Conservation (phyloP, 352 stramenopile genomes). For the Globisporangium cylindrosporum region DNA sequence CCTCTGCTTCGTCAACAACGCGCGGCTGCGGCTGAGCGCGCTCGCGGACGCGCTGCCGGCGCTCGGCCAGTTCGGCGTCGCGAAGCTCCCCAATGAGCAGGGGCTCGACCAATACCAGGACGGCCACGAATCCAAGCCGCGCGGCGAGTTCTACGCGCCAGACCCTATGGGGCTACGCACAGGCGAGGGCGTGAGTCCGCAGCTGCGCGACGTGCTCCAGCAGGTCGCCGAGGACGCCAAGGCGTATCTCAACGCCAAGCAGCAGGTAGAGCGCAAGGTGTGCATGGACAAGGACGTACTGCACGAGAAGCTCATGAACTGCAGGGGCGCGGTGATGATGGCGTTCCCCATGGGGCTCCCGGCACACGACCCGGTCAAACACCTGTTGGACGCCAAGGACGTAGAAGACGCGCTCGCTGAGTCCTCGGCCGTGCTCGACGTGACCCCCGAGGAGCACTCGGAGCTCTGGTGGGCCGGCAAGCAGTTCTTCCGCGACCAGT, state of each 20-base stretch:
- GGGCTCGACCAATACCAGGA: constrained; percentile 88
- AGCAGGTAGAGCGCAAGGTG: constrained; percentile 67
- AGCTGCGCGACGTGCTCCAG: constrained; percentile 76
- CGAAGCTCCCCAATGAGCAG: constrained; percentile 82
- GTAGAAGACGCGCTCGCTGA: constrained; percentile 58
- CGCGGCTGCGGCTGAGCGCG: constrained; percentile 60
- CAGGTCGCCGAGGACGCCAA: constrained; percentile 78
- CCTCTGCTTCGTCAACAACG: constrained; percentile 84
- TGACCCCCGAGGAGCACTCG: constrained; percentile 81
- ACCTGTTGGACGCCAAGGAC: constrained; percentile 76
- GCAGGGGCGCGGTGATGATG: constrained; percentile 90
- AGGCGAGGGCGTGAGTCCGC: constrained; percentile 82
- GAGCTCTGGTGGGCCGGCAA: constrained; percentile 96
- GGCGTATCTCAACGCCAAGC: constrained; percentile 61
- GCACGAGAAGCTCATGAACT: constrained; percentile 92
- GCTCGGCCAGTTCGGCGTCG: constrained; percentile 80
- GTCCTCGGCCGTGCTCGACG: constrained; percentile 68
- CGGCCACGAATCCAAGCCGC: constrained; percentile 39
- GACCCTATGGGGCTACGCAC: constrained; percentile 87
- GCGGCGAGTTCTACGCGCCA: constrained; percentile 76
- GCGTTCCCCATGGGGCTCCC: constrained; percentile 95
- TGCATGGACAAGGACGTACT: constrained; percentile 58
- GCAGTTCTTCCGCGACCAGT: constrained; percentile 91
- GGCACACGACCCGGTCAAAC: constrained; percentile 83
- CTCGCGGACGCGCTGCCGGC: constrained; percentile 76